Conservation (phyloP, 345 rosid genomes). For the Eutrema heterophyllum region DNA sequence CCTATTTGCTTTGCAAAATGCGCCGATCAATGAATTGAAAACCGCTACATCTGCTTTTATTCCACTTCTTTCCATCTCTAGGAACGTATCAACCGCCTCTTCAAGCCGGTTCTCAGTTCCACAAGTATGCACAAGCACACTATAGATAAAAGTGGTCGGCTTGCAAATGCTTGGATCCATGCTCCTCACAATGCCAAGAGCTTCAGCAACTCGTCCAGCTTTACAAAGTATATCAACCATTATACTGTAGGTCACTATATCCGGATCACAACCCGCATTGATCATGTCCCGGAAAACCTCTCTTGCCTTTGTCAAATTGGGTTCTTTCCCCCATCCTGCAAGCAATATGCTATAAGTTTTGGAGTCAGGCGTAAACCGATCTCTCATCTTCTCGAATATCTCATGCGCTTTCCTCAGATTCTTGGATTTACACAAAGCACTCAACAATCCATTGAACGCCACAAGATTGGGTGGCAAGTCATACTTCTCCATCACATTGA, state of each 20-base stretch:
- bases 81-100: conserved; percentile 72
- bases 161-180: conserved; percentile 51
- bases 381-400: conserved; percentile 63
- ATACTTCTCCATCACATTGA: conserved; percentile 84
- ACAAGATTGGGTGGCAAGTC: conserved; percentile 53
- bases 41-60: conserved; percentile 62
- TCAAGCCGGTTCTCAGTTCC: conserved; percentile 73
- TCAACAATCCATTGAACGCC: conserved; percentile 72
- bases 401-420: conserved; percentile 90
- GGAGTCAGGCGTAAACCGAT: conserved; percentile 46
- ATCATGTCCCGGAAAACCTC: conserved; percentile 73
- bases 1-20: conserved; percentile 70
- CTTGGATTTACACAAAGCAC: conserved; percentile 87
- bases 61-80: conserved; percentile 78
- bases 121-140: conserved; percentile 74
- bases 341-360: conserved; percentile 85
- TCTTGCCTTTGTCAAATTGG: conserved; percentile 81
- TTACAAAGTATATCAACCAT: conserved; percentile 87
- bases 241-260: conserved; percentile 79
- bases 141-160: conserved; percentile 76
- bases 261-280: conserved; percentile 60
- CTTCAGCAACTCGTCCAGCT: conserved; percentile 91
- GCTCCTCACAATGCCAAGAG: conserved; percentile 56
- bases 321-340: conserved; percentile 91
- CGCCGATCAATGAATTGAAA: conserved; percentile 74